Percentiles rank a stretch among this genome's conserved stretches.
These are phyloP conservation scores for Hymenoscyphus repandus DNA, from an alignment of 2,329 filamentous ascomycete species.

Conservation along the genomic window DNA sequence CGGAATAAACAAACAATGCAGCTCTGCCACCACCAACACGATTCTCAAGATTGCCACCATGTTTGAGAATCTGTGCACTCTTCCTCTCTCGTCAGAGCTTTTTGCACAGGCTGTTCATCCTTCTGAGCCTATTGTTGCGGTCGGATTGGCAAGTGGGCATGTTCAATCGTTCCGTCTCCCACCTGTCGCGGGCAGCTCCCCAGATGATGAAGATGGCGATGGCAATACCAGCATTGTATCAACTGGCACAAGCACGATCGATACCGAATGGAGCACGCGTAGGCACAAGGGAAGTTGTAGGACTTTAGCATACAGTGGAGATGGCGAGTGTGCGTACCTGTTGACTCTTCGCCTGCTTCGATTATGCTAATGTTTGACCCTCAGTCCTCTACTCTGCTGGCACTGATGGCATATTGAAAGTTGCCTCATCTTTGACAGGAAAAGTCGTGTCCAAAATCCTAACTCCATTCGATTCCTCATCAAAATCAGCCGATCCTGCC, in stretches of 20 bases:
- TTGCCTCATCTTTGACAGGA: constrained; percentile 53
- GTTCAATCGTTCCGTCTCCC: constrained; percentile 79
- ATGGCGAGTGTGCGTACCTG: constrained; percentile 61
- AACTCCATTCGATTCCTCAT: constrained; percentile 51
- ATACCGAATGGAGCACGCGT: constrained; percentile 78
- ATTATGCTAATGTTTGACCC: constrained; percentile 6
- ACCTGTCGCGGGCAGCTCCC: constrained; percentile 41
- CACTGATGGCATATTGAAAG: constrained; percentile 52
- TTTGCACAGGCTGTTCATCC: constrained; percentile 88
- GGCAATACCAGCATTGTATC: constrained; percentile 41
- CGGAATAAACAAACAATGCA: too few species aligned
- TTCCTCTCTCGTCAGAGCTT: constrained; percentile 79
- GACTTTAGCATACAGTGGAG: constrained; percentile 69
- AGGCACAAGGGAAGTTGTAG: constrained; percentile 94
- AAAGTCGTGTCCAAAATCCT: constrained; percentile 76
- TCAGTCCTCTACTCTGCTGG: constrained; percentile 58
- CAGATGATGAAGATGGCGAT: constrained; percentile 47
- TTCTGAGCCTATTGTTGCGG: constrained; percentile 73
- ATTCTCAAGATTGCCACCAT: constrained; percentile 10
- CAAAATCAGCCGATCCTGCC: constrained; percentile 56
- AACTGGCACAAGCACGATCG: constrained; percentile 68
- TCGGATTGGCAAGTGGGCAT: constrained; percentile 79
- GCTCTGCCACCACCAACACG: too few species aligned
- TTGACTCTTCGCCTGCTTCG: background rate
- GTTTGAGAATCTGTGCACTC: constrained; percentile 77